Conservation (phyloP, 164 flowering plant species). For the Magnolia kwangsiensis region DNA sequence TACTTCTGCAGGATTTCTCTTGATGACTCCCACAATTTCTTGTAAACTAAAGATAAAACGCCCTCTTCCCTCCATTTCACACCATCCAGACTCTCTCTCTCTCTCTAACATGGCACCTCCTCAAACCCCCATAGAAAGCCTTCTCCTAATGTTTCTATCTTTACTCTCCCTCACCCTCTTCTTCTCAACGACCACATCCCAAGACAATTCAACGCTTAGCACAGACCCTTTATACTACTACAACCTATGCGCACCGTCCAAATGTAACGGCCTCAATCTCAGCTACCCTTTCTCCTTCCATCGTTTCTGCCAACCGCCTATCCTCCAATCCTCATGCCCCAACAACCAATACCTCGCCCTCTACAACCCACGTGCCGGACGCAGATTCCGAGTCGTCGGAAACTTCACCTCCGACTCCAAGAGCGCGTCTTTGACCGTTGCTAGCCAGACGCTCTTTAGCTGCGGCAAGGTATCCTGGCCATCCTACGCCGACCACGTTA, state of each 20-base stretch:
- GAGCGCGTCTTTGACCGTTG: neutral
- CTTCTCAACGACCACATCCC: no score
- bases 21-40: no score
- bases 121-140: neutral
- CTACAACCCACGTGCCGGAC: neutral
- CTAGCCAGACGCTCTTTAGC: conserved; percentile 3
- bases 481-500: neutral
- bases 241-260: conserved; percentile 6
- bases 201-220: neutral
- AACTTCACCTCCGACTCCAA: neutral
- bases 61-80: no score
- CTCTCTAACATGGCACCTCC: neutral
- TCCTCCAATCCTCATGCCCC: neutral
- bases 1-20: no score
- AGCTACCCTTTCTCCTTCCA: conserved; percentile 1
- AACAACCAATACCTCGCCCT: conserved; percentile 8
- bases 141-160: no score
- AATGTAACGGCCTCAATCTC: neutral
- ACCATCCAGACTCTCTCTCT: neutral
- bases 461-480: neutral
- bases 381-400: neutral
- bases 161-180: no score
- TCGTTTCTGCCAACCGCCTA: neutral
- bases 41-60: no score
- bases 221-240: conserved; percentile 9